A percentile compares a stretch with the other conserved stretches of the same genome.
Evolutionary conservation across 2,329 filamentous ascomycete species (phyloP).

Genomic region (Clonostachys sp.): DNA sequence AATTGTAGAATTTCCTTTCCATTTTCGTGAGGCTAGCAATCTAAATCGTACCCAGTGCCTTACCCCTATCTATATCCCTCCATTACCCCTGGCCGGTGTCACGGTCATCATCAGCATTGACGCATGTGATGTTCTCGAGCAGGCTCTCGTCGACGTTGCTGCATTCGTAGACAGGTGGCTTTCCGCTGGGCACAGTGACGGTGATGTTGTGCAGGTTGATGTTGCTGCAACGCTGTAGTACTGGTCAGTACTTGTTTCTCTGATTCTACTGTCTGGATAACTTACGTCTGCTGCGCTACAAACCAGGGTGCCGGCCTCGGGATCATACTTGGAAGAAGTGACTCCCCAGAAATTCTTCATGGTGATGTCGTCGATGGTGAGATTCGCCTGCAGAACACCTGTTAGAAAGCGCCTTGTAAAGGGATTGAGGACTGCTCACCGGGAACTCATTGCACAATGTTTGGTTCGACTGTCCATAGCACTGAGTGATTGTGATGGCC

Average conservation of each 20-base stretch:
- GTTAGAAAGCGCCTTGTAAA: no score
- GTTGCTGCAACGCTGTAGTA: not conserved
- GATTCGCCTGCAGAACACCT: conserved; percentile 4
- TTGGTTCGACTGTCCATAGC: conserved; percentile 11
- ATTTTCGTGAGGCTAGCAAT: no score
- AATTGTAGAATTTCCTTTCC: no score
- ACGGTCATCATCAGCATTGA: not conserved
- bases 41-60: no score
- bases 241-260: not conserved
- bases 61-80: no score
- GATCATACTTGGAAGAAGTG: conserved; percentile 17
- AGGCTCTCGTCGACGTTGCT: not conserved
- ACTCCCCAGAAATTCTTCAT: conserved; percentile 19
- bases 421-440: not conserved
- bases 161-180: not conserved
- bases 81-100: not conserved
- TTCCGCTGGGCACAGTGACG: not conserved
- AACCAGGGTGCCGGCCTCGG: conserved; percentile 16
- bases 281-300: conserved; percentile 20
- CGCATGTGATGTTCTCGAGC: not conserved
- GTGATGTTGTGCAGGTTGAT: not conserved
- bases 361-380: conserved; percentile 16
- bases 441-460: conserved; percentile 6
- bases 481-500: conserved; percentile 20
- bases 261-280: not conserved